Evolutionary conservation across 106 monocot genomes (phyloP).

Genomic region (Dactylorhiza incarnata): DNA sequence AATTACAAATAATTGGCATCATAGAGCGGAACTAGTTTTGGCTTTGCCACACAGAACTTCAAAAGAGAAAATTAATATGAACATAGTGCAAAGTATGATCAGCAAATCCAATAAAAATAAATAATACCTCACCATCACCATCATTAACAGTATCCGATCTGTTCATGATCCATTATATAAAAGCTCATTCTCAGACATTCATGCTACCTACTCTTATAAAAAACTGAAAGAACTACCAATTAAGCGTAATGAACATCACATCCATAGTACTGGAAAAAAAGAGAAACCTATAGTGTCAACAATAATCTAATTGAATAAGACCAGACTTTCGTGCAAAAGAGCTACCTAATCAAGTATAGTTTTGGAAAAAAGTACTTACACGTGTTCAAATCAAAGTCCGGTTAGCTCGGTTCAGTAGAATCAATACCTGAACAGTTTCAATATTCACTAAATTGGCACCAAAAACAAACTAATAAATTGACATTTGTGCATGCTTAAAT

Average conservation of each 20-base stretch:
- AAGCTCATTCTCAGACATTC: not conserved
- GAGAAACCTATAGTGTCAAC: not conserved
- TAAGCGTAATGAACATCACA: too few species aligned
- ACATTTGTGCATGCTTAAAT: too few species aligned
- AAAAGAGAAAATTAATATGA: not conserved
- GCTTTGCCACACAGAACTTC: not conserved
- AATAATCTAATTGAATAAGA: not conserved
- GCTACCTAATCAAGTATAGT: too few species aligned
- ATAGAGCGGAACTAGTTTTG: not conserved
- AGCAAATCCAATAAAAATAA: not conserved
- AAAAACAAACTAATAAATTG: too few species aligned
- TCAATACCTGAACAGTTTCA: too few species aligned
- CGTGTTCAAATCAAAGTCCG: too few species aligned
- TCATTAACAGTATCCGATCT: not conserved
- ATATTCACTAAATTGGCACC: too few species aligned
- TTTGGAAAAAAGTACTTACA: too few species aligned
- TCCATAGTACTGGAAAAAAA: too few species aligned
- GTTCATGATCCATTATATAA: not conserved
- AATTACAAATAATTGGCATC: not conserved
- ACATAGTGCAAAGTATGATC: not conserved
- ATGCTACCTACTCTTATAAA: not conserved
- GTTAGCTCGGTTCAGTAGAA: too few species aligned
- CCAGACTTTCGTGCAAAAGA: too few species aligned
- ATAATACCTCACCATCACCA: not conserved
- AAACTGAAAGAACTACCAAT: not conserved